These are phyloP conservation scores for Carex myosuroides DNA, from an alignment of 176 grass and related monocot genomes.

Conservation along the genomic window DNA sequence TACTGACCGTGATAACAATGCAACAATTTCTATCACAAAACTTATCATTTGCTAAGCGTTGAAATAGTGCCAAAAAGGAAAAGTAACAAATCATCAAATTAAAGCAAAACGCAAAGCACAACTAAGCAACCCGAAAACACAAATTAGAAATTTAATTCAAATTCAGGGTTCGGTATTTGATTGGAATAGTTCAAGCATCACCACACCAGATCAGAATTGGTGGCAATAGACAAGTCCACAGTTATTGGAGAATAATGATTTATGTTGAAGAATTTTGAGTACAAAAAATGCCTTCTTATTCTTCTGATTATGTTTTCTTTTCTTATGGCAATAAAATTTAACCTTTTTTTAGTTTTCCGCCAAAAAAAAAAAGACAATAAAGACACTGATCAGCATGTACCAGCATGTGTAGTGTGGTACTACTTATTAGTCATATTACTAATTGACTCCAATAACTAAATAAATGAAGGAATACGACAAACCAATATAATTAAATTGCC, in stretches of 20 bases:
- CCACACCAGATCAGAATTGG: too few relatives aligned
- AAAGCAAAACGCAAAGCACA: constrained; percentile 7
- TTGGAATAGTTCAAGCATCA: neutral
- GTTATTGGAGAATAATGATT: too few relatives aligned
- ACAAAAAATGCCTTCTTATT: too few relatives aligned
- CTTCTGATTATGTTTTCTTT: too few relatives aligned
- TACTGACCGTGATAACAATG: constrained; percentile 77
- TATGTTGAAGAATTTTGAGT: too few relatives aligned
- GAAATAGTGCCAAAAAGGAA: constrained; percentile 52
- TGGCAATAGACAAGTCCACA: too few relatives aligned
- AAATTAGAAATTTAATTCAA: too few relatives aligned
- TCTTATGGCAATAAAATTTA: neutral
- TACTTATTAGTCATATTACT: neutral
- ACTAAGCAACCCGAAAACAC: too few relatives aligned
- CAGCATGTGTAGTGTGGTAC: neutral
- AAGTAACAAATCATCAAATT: constrained; percentile 3
- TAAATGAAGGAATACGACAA: constrained; percentile 6
- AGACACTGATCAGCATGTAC: neutral
- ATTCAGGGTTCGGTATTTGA: too few relatives aligned
- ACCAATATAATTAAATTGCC: constrained; percentile 95
- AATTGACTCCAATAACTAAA: neutral
- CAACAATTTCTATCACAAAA: constrained; percentile 81
- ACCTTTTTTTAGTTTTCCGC: neutral
- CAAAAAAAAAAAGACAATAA: neutral
- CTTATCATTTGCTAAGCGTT: constrained; percentile 82